phyloP scores from a whole-genome alignment of 1,284 basidiomycete species.

The Sanguinoderma infundibulare region DNA sequence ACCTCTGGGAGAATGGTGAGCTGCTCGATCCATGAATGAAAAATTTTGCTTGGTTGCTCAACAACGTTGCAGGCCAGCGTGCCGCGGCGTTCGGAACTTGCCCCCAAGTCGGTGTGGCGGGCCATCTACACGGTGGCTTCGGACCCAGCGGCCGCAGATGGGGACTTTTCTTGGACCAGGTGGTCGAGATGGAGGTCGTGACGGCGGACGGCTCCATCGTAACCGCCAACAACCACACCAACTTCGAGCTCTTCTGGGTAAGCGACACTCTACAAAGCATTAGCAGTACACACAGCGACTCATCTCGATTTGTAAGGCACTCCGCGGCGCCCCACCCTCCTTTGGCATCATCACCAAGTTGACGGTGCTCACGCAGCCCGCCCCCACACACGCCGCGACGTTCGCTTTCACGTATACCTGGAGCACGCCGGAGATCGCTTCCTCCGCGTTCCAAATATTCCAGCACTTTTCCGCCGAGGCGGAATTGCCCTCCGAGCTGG shows the following conservation, averaged over 20 bases:
- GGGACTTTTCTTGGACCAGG: not conserved
- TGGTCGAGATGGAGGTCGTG: constrained; percentile 39
- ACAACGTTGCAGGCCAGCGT: not conserved
- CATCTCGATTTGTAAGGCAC: no score
- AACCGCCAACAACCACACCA: constrained; percentile 42
- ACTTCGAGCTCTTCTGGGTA: constrained; percentile 45
- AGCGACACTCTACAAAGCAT: not conserved
- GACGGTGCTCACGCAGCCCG: not conserved
- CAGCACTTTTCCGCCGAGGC: not conserved
- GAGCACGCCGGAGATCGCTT: not conserved
- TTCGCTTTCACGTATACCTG: not conserved
- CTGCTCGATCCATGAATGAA: no score
- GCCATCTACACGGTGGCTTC: constrained; percentile 1
- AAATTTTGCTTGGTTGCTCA: not conserved
- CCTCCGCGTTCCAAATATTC: not conserved
- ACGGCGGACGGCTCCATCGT: constrained; percentile 50
- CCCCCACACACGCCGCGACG: not conserved
- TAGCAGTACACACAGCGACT: no score
- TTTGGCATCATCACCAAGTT: constrained; percentile 1
- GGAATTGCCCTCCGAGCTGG: not conserved
- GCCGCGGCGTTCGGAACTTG: not conserved
- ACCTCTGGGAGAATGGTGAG: constrained; percentile 2
- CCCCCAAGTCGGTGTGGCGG: not conserved
- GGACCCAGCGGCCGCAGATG: not conserved
- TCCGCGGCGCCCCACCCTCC: not conserved